These are phyloP conservation scores for Vitis hybrid DNA, from an alignment of 177 flowering plant species.

Conservation along the genomic window DNA sequence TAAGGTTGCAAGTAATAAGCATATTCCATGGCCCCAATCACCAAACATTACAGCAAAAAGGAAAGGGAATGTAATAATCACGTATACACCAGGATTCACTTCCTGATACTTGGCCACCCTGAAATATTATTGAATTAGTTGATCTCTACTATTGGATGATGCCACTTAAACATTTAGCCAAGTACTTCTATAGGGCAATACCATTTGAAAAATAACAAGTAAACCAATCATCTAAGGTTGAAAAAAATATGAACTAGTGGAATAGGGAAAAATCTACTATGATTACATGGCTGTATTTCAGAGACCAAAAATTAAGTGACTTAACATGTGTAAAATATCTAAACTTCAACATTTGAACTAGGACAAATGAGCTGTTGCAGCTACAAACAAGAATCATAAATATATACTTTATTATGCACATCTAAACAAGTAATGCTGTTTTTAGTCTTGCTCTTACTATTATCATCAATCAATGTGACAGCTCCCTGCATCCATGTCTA, in stretches of 20 bases:
- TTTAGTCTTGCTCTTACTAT: no score
- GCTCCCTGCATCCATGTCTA: no score
- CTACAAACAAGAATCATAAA: no score
- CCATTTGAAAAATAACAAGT: not conserved
- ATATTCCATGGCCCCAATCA: constrained; percentile 94
- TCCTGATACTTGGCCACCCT: constrained; percentile 88
- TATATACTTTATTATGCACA: no score
- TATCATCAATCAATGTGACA: no score
- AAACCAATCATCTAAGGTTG: not conserved
- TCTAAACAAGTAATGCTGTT: no score
- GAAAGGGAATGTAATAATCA: constrained; percentile 81
- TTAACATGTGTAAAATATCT: no score
- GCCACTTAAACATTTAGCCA: not conserved
- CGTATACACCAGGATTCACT: constrained; percentile 83
- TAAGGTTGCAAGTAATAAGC: constrained; percentile 65
- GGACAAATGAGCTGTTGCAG: no score
- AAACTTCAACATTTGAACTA: no score
- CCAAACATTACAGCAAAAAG: constrained; percentile 95
- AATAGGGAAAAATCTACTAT: not conserved
- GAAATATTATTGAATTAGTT: constrained; percentile 21
- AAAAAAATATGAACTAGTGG: not conserved
- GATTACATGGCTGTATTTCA: not conserved
- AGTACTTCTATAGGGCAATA: not conserved
- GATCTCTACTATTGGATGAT: no score
- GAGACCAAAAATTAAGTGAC: no score